Evolutionary conservation across 2,329 filamentous ascomycete species (phyloP), one percentile per base, ranked within the genome.

Genomic region (Colletotrichum tofieldiae): DNA sequence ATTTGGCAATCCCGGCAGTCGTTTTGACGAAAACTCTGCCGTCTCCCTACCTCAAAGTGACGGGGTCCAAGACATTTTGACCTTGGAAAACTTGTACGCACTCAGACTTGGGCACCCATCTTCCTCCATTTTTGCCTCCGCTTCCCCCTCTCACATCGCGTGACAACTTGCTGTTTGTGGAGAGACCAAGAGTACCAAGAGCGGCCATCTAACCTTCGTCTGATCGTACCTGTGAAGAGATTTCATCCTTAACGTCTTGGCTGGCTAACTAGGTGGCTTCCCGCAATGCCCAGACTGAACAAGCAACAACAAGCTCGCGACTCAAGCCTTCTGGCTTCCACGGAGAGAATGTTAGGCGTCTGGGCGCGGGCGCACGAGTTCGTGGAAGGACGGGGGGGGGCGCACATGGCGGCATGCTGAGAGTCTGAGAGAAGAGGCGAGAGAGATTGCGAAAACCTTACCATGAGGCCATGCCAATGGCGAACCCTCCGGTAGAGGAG

Each of bases 121-220:
- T n/a, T 39, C 49, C 35, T 45, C 32, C 43, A 29, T 51, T 29
- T 59, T 63, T 39, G 51, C 65, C 37, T 63, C 23, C 45, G 49
- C 51, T 52, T 9, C 39, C 37, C 35, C 37, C 47, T 71, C 43
- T 29, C n/a, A 23, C 37, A 60, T 72, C 69, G 65, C 54, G 65
- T 72, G 69, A 69, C 29, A 14, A 35, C 14, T 55, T 43, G n/a
- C 59, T 64, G 16, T 35, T 68, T 72, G 51, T 64, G 69, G 65
- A 59, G 69, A 72, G 51, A 52, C 5, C 68, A 63, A 65, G 45
- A 61, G 29, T 26, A 64, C 65, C 65, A 69, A 72, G 69, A 64
- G 43, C 52, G 26, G n/a, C 20, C 49, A 9, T 39, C 14, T 14
- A 23, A 8, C 39, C 20, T 23, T 51, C 20, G 23, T 20, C 32